A percentile compares a stretch with the other conserved stretches of the same genome.
Conservation (phyloP, 2,329 filamentous ascomycete species). For the Penicillium sp. region DNA sequence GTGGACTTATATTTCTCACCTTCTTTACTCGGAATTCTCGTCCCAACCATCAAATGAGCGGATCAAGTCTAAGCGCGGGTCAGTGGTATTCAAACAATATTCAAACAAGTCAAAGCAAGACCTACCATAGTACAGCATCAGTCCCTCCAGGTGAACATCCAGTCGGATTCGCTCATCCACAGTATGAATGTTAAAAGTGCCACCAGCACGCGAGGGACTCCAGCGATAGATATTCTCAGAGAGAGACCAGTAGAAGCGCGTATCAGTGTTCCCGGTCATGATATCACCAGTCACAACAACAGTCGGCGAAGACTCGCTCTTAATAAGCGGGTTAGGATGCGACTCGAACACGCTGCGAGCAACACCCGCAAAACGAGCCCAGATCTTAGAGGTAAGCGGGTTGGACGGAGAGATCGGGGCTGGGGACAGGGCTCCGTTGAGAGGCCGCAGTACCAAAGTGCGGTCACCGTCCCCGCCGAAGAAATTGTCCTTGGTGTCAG, state of each 20-base stretch:
- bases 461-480: constrained; percentile 16
- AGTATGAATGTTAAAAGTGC: constrained; percentile 46
- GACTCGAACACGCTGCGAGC: constrained; percentile 40
- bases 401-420: constrained; percentile 34
- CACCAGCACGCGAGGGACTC: constrained; percentile 44
- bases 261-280: constrained; percentile 53
- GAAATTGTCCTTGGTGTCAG: constrained; percentile 1
- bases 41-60: constrained; percentile 30
- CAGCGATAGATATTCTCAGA: constrained; percentile 52
- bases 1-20: neutral
- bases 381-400: constrained; percentile 28
- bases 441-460: constrained; percentile 29
- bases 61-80: constrained; percentile 26
- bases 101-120: neutral
- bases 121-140: constrained; percentile 42
- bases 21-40: constrained; percentile 8
- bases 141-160: constrained; percentile 40
- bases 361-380: constrained; percentile 38
- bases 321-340: constrained; percentile 24
- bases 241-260: constrained; percentile 49
- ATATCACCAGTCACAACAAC: constrained; percentile 44
- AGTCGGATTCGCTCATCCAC: constrained; percentile 48
- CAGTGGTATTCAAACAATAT: neutral
- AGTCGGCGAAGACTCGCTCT: constrained; percentile 20
- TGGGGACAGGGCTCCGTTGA: constrained; percentile 28